These are phyloP conservation scores for Calonectria hawksworthii DNA, from an alignment of 2,329 filamentous ascomycete species.

Conservation along the genomic window DNA sequence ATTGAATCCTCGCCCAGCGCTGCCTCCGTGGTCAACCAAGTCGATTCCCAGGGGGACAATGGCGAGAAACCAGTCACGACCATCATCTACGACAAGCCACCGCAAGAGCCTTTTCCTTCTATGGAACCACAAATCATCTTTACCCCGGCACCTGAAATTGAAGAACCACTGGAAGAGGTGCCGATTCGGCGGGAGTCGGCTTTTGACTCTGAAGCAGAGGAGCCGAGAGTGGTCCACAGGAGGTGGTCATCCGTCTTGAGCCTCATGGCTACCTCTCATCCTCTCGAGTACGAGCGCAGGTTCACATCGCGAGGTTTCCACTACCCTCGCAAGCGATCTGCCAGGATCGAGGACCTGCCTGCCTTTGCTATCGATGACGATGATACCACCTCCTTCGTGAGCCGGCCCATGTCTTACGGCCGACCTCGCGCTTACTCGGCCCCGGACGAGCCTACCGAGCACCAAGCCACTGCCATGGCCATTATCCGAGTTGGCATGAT, in stretches of 20 bases:
- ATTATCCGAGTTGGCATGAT: background rate
- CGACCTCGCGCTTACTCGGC: background rate
- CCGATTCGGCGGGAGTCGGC: background rate
- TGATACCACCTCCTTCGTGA: background rate
- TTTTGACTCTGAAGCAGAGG: background rate
- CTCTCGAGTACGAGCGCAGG: background rate
- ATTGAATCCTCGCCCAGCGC: background rate
- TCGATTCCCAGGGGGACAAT: background rate
- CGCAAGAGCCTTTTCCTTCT: background rate
- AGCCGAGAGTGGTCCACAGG: background rate
- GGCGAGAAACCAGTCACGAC: background rate
- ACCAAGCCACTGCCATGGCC: background rate
- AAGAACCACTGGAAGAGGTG: background rate
- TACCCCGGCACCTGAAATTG: background rate
- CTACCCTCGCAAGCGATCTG: background rate
- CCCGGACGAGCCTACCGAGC: background rate
- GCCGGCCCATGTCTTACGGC: background rate
- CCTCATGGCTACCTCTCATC: background rate
- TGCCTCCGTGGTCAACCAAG: background rate
- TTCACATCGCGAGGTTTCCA: background rate
- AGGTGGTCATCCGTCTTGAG: background rate
- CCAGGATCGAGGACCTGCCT: background rate
- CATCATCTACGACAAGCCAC: background rate
- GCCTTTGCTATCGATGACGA: background rate
- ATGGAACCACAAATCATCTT: background rate